phyloP scores from a whole-genome alignment of 371 early-diverging fungal genomes.

The Mucor plumbeus region DNA sequence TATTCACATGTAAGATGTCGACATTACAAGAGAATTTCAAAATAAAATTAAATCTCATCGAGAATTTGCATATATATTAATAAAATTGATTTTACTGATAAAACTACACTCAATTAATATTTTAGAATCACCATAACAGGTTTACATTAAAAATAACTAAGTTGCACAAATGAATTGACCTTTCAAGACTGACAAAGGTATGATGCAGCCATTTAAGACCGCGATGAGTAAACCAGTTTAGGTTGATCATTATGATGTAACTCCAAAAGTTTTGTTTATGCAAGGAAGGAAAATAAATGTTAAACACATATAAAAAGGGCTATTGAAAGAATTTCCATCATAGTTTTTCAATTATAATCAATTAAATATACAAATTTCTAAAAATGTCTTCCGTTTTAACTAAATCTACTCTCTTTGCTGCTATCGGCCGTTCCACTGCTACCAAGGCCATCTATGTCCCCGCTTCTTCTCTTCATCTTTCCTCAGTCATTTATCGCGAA shows the following conservation, averaged over 20 bases:
- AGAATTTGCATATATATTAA: background rate
- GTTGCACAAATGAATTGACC: constrained; percentile 1
- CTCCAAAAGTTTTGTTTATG: background rate
- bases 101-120: too few relatives aligned
- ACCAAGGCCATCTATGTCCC: constrained; percentile 17
- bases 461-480: constrained; percentile 23
- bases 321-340: background rate
- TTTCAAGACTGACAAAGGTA: background rate
- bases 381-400: constrained; percentile 23
- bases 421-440: constrained; percentile 23
- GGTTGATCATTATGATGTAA: constrained; percentile 17
- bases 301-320: background rate
- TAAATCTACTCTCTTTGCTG: constrained; percentile 21
- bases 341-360: background rate
- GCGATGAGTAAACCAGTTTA: background rate
- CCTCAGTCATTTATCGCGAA: constrained; percentile 22
- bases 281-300: constrained; percentile 17
- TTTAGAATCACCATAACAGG: background rate
- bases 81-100: background rate
- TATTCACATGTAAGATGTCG: background rate
- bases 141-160: background rate
- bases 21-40: background rate
- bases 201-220: constrained; percentile 1
- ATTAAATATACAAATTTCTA: background rate
- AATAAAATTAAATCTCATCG: background rate